Evolutionary conservation across 2,329 filamentous ascomycete species (phyloP).

Genomic region (Gnomoniopsis smithogilvyi): DNA sequence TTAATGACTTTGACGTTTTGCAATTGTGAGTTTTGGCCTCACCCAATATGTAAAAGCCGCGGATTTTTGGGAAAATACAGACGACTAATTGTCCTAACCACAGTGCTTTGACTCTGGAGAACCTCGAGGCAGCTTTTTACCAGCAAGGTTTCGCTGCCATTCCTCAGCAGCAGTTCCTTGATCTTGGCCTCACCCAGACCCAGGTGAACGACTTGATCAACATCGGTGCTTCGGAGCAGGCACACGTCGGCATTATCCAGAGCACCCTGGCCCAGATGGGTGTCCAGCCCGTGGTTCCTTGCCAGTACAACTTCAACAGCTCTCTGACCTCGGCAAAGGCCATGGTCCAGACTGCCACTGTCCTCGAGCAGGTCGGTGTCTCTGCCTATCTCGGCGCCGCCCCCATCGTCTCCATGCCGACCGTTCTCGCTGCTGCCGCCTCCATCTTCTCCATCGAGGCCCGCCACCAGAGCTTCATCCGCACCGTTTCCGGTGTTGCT

Average conservation of each 20-base stretch:
- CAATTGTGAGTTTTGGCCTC: slow-evolving; percentile 55
- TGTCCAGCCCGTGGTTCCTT: slow-evolving; percentile 63
- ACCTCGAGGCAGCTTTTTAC: slow-evolving; percentile 73
- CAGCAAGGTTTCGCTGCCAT: slow-evolving; percentile 67
- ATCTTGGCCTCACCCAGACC: slow-evolving; percentile 52
- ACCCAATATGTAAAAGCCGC: no score
- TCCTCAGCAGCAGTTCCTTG: slow-evolving; percentile 60
- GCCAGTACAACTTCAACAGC: slow-evolving; percentile 66
- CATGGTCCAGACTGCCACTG: slow-evolving; percentile 67
- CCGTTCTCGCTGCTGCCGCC: slow-evolving; percentile 63
- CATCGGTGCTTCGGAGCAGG: slow-evolving; percentile 61
- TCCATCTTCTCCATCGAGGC: slow-evolving; percentile 72
- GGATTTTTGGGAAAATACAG: neutral
- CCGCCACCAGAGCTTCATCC: slow-evolving; percentile 71
- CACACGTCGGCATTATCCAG: slow-evolving; percentile 59
- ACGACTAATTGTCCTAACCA: slow-evolving; percentile 18
- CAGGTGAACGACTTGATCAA: slow-evolving; percentile 59
- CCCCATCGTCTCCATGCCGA: slow-evolving; percentile 56
- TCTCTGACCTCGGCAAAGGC: slow-evolving; percentile 57
- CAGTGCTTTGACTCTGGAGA: slow-evolving; percentile 70
- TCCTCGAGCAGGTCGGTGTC: slow-evolving; percentile 71
- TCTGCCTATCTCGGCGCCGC: slow-evolving; percentile 73
- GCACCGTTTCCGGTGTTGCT: slow-evolving; percentile 52
- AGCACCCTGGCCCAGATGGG: slow-evolving; percentile 59
- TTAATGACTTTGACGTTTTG: slow-evolving; percentile 53